Base-by-base conservation (phyloP, 1,284 basidiomycete species). In the Papiliotrema flavescens region DNA sequence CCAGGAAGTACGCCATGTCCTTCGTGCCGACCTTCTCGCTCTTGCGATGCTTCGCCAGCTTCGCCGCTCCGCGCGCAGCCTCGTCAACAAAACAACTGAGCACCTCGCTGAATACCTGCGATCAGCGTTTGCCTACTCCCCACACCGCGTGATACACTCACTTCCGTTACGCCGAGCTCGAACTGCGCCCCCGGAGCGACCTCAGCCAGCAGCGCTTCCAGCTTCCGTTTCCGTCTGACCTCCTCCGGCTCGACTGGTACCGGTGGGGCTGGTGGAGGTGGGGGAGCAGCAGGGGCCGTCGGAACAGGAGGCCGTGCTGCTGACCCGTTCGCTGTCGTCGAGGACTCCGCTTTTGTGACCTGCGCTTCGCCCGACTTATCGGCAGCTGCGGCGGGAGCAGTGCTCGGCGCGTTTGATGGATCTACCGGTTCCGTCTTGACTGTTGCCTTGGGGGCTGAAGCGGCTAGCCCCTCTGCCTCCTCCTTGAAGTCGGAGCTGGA, bases 11-110 rank as follows among this genome's bases (percentile, higher is more conserved):
- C 2, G 70, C 70, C 52, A 70, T 56, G 59, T 75, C 73, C 48
- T 65, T 70, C 32, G 69, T 28, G 56, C 72, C 71, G 26, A 75
- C 69, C 26, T 65, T 68, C 8, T 58, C 52, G 3, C 57, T 54
- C 41, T 55, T 61, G 3, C 73, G 60, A 57, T 75, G 73, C 40
- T 67, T 66, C 1, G 71, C 68, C 20, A 75, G 49, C 32, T 67
- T 65, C 17, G 64, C 51, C 0, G 63, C 61, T 13, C 66, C 68
- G 24, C 62, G 47, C 13, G 67, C 56, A 2, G 60, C 63, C 37
- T 64, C 62, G 0, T 62, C 60, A 2, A 74, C 44, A 50, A 73
- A 56, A 2, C 15, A 51, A 47, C 73, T 70, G 17, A 72, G 53
- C 14, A 69, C 53, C 4, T 73, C 67, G 36, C 56, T 57, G 17